Evolutionary conservation across 106 monocot species (phyloP), one percentile per base, ranked within the genome.

Genomic region (Amphibolis antarctica): DNA sequence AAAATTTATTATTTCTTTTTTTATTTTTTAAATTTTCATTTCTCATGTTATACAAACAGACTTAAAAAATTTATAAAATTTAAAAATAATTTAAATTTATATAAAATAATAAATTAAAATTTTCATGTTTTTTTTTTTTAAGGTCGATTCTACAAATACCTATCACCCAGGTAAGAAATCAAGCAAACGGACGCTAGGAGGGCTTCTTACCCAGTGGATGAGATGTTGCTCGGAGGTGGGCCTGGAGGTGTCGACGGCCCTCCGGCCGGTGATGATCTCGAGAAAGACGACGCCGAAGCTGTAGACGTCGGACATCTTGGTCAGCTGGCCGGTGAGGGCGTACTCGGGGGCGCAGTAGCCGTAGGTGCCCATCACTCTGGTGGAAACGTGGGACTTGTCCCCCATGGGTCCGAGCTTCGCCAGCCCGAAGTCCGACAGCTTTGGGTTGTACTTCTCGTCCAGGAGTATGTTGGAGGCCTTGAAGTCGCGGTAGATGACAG

Each of bases 381-480:
- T 80, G 20, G 80, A n/a, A n/a, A n/a, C n/a, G n/a, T n/a, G n/a
- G n/a, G n/a, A n/a, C n/a, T n/a, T n/a, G n/a, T n/a, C n/a, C 43
- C 80, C 80, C 13, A 64, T 71, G 0, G 80, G 80, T 13, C 80
- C 80, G 26, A 76, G 68, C 64, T 81, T 81, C 5, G 76, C 80
- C 4, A 81, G 66, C 18, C 80, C 76, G 44, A 81, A 76, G 42
- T 81, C 80, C 6, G 80, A 76, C 29, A 81, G 58, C 22, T 81
- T 81, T 18, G 80, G 76, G 58, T 69, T 81, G 64, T 44, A 76
- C 1, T 73, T 57, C 54, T 60, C 68, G 36, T 81, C 80, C 5
- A 81, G 64, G n/a, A 81, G 76, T 71, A 81, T 81, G 26, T 81
- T 81, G 18, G 80, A 81, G 0, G 76, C 76, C 46, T 81, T 81